A percentile compares a stretch with the other conserved stretches of the same genome.
These are phyloP conservation scores for Lupinus albus DNA, from an alignment of 306 rosid species.

Conservation along the genomic window DNA sequence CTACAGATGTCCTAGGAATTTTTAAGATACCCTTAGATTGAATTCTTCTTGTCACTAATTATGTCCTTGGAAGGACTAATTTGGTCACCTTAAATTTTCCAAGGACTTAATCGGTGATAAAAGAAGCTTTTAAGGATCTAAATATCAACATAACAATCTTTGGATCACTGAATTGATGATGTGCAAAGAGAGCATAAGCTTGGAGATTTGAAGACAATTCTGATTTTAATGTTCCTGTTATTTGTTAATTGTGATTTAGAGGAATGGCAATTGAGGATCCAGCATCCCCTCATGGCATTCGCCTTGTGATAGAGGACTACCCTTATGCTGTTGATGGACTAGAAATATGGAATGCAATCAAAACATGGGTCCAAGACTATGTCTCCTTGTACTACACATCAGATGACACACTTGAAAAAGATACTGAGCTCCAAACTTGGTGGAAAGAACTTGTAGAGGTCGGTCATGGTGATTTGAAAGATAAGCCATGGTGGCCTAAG, in stretches of 20 bases:
- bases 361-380: conserved; percentile 63
- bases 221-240: background rate
- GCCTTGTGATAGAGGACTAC: conserved; percentile 61
- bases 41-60: too few species aligned
- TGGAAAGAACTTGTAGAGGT: conserved; percentile 65
- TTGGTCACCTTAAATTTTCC: too few species aligned
- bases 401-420: conserved; percentile 48
- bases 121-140: too few species aligned
- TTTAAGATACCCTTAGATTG: too few species aligned
- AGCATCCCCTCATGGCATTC: conserved; percentile 54
- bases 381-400: conserved; percentile 54
- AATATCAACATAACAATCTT: too few species aligned
- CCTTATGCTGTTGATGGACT: conserved; percentile 64
- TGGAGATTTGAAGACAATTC: too few species aligned
- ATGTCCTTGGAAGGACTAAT: too few species aligned
- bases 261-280: conserved; percentile 65
- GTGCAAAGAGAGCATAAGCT: too few species aligned
- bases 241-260: conserved; percentile 42
- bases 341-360: conserved; percentile 62
- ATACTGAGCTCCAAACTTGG: conserved; percentile 65
- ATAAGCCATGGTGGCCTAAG: conserved; percentile 57
- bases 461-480: conserved; percentile 65
- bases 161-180: too few species aligned
- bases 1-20: too few species aligned
- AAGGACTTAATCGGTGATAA: too few species aligned